Evolutionary conservation across 2,329 filamentous ascomycete genomes (phyloP).

Genomic region (Sordariomycetes sp.): DNA sequence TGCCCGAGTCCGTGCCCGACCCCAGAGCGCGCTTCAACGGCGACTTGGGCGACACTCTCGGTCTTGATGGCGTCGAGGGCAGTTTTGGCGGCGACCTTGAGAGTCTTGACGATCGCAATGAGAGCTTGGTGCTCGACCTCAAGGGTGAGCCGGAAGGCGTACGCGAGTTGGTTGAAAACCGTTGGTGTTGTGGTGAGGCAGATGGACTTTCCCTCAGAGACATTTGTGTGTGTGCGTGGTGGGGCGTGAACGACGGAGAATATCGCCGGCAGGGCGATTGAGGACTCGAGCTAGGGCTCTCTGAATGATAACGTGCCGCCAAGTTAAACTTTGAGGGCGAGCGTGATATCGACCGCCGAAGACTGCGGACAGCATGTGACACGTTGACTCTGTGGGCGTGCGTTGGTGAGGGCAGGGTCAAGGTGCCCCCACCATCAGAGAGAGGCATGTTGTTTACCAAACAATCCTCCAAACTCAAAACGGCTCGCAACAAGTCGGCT

Average conservation of each 20-base stretch:
- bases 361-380: conserved; percentile 65
- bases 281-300: conserved; percentile 39
- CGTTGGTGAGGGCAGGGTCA: conserved; percentile 79
- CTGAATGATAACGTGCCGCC: conserved; percentile 1
- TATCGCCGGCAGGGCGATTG: conserved; percentile 37
- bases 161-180: conserved; percentile 7
- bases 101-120: conserved; percentile 48
- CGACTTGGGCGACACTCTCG: conserved; percentile 64
- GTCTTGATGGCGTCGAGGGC: conserved; percentile 43
- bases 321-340: conserved; percentile 75
- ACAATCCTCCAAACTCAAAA: not conserved
- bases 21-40: conserved; percentile 68
- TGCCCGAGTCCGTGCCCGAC: conserved; percentile 57
- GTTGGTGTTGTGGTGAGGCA: not conserved
- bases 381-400: conserved; percentile 73
- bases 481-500: not conserved
- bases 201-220: not conserved
- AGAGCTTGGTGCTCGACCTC: conserved; percentile 39
- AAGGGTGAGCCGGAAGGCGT: conserved; percentile 11
- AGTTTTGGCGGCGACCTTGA: conserved; percentile 34
- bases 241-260: conserved; percentile 9
- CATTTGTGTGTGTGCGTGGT: conserved; percentile 2
- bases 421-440: conserved; percentile 51
- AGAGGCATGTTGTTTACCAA: conserved; percentile 39
- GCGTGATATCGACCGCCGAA: conserved; percentile 77